Conservation (phyloP, 2,329 filamentous ascomycete species). For the Cercospora canescens region DNA sequence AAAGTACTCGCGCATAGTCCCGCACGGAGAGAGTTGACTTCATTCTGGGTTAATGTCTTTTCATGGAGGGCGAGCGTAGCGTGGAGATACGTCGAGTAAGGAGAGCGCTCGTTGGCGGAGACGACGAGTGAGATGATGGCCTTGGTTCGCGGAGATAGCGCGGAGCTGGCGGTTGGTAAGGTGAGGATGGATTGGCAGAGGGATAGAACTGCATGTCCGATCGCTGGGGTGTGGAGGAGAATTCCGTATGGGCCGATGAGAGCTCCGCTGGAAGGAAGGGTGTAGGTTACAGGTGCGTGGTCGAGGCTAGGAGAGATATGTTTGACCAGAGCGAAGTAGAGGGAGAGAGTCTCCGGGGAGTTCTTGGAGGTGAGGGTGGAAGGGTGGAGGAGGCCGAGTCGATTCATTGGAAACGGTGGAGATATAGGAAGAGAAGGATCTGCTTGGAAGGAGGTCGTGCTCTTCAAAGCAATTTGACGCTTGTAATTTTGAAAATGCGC, state of each 20-base stretch:
- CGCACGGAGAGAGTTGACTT: conserved; percentile 12
- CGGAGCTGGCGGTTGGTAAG: conserved; percentile 1
- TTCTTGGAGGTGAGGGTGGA: conserved; percentile 19
- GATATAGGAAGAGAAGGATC: neutral
- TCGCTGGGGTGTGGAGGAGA: conserved; percentile 15
- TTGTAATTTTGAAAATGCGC: too few species aligned
- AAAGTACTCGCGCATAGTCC: conserved; percentile 14
- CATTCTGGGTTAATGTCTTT: conserved; percentile 6
- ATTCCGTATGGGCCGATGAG: conserved; percentile 17
- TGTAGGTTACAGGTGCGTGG: conserved; percentile 13
- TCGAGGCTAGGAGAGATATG: neutral
- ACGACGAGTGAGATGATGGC: conserved; percentile 17
- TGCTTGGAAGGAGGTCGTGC: too few species aligned
- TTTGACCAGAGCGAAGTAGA: conserved; percentile 16
- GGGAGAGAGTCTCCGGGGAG: conserved; percentile 15
- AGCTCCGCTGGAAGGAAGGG: conserved; percentile 13
- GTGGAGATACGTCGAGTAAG: conserved; percentile 11
- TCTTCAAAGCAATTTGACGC: too few species aligned
- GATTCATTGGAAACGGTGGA: conserved; percentile 7
- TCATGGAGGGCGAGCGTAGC: neutral
- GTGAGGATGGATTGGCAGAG: conserved; percentile 6
- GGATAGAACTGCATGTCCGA: conserved; percentile 12
- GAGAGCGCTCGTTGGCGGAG: conserved; percentile 8
- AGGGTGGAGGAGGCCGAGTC: conserved; percentile 20
- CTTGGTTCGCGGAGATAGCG: neutral